phyloP scores from a whole-genome alignment of 2,329 filamentous ascomycete genomes.

The Alternaria postmessia region DNA sequence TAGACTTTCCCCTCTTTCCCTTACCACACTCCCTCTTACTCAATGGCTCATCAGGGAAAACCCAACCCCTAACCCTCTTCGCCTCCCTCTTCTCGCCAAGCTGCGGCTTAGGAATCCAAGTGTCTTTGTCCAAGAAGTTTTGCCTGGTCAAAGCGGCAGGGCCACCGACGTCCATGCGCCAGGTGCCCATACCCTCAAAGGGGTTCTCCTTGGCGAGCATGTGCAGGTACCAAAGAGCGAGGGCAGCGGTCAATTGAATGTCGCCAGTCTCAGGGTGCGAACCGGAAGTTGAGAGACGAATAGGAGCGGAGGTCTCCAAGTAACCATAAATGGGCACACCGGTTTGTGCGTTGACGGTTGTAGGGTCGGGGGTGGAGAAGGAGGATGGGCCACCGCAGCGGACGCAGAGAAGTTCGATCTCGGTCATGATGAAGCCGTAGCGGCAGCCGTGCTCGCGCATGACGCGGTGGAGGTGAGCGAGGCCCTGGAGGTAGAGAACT shows the following conservation, averaged over 20 bases:
- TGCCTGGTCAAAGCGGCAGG: constrained; percentile 76
- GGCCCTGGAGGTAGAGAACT: constrained; percentile 85
- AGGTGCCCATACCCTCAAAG: constrained; percentile 67
- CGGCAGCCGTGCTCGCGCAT: constrained; percentile 94
- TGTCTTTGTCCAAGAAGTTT: constrained; percentile 73
- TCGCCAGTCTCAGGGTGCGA: constrained; percentile 48
- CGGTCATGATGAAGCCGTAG: constrained; percentile 95
- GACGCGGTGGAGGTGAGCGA: constrained; percentile 84
- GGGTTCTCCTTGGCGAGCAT: constrained; percentile 72
- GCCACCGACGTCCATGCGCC: constrained; percentile 76
- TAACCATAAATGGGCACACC: constrained; percentile 83
- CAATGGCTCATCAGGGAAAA: constrained; percentile 76
- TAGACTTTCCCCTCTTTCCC: constrained; percentile 41
- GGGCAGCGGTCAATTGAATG: constrained; percentile 70
- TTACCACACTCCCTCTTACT: constrained; percentile 69
- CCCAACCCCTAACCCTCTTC: constrained; percentile 77
- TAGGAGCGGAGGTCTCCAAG: constrained; percentile 73
- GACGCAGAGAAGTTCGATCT: constrained; percentile 92
- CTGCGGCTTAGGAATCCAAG: constrained; percentile 78
- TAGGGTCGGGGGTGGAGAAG: constrained; percentile 41
- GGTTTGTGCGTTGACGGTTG: constrained; percentile 56
- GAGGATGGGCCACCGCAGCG: constrained; percentile 70
- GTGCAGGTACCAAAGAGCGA: constrained; percentile 81
- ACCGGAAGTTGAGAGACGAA: constrained; percentile 59
- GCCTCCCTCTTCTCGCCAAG: constrained; percentile 78